Base-by-base conservation (phyloP, 2,329 filamentous ascomycete species). In the Fusarium brachygibbosum region DNA sequence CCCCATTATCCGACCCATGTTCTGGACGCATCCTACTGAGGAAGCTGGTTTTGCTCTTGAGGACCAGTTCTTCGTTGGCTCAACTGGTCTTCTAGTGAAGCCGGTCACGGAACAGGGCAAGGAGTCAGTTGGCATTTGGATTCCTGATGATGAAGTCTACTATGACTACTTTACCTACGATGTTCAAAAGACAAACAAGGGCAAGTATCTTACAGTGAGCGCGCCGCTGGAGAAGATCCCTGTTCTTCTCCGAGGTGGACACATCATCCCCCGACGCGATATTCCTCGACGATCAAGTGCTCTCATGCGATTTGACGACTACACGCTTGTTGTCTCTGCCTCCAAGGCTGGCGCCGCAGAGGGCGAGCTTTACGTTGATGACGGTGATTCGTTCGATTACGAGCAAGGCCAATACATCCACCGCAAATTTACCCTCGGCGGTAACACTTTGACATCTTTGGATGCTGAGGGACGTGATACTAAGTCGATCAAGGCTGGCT, bases 81-180 rank as follows among this genome's bases (percentile, higher is more conserved):
- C 87, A 25, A 97, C 93, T 2, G 96, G 96, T 71, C 85, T 99
- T 17, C 88, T 99, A n/a, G 93, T 90, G 40, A 98, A 98, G 82
- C 96, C 96, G 0, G 90, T 98, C 16, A 91, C 94, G 3, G 88
- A 90, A 25, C 89, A 97, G 80, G 92, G 90, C 68, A 89, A 90
- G 46, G 86, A 87, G 19, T 89, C 87, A 21, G 89, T 90, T 1
- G 90, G 94, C 21, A 87, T 99, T 59, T 98, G 97, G 82, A 88
- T 99, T 55, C 91, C 94, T 1, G 95, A 98, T 72, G 87, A 91
- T 61, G 93, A 97, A 79, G 87, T 92, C 54, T 98, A 99, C 80
- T 99, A 94, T 76, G 93, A 98, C 80, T 99, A 99, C 83, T 97
- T 96, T 77, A 93, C 93, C 74, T 98, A 93, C 82, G 88, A 91